These are phyloP conservation scores for Oligophagozyma castellii DNA, from an alignment of 1,139 yeast species.

Conservation along the genomic window DNA sequence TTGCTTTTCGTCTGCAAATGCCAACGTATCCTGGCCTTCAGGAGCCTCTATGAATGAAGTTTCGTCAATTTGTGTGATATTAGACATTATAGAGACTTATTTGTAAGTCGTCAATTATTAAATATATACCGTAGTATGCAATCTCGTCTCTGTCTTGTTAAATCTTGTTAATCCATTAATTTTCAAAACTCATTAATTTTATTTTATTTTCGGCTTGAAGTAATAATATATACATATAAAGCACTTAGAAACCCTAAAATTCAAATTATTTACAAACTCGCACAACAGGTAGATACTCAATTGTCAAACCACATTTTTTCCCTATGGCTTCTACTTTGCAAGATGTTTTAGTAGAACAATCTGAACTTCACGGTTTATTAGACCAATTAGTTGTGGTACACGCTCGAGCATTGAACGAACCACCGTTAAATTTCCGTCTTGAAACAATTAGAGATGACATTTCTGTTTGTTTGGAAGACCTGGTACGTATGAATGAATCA, in stretches of 20 bases:
- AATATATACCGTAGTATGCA: background rate
- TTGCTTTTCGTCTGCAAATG: constrained; percentile 46
- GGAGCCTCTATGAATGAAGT: constrained; percentile 28
- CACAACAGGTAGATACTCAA: too few relatives aligned
- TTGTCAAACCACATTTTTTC: too few relatives aligned
- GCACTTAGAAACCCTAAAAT: too few relatives aligned
- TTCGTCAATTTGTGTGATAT: constrained; percentile 10
- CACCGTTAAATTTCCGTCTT: constrained; percentile 7
- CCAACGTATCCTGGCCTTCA: constrained; percentile 29
- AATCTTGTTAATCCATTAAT: too few relatives aligned
- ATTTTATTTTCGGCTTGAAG: too few relatives aligned
- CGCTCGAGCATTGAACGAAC: constrained; percentile 11
- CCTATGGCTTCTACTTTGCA: too few relatives aligned
- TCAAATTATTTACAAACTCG: too few relatives aligned
- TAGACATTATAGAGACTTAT: constrained; percentile 11
- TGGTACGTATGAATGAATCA: constrained; percentile 14
- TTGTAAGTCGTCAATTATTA: background rate
- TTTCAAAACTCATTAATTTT: too few relatives aligned
- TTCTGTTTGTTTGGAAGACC: constrained; percentile 16
- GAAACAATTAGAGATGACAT: constrained; percentile 17
- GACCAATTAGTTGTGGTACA: constrained; percentile 11
- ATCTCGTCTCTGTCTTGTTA: too few relatives aligned
- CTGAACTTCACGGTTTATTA: constrained; percentile 7
- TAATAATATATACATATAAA: too few relatives aligned
- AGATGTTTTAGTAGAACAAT: background rate